Percentiles rank a stretch among this genome's conserved stretches.
phyloP scores from a whole-genome alignment of 352 stramenopile genomes.

The Elongisporangium prolatum region DNA sequence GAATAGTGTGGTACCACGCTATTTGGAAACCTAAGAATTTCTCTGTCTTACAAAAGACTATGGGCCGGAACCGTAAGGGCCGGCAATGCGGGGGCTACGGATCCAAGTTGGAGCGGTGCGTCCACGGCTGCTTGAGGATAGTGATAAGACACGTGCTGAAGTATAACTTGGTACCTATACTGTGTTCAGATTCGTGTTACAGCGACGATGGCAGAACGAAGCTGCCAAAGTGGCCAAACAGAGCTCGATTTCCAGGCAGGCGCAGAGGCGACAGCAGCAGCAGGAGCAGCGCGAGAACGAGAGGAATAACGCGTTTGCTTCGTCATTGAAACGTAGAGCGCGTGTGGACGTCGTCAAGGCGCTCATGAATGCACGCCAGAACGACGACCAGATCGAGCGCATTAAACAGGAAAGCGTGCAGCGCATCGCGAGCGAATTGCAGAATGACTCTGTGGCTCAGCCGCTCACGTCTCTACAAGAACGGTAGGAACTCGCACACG shows the following conservation, averaged over 20 bases:
- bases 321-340: conserved; percentile 48
- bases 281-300: conserved; percentile 33
- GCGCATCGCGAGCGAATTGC: conserved; percentile 58
- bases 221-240: conserved; percentile 39
- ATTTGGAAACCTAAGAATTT: conserved; percentile 3
- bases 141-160: neutral
- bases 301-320: conserved; percentile 12
- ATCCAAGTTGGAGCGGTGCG: conserved; percentile 70
- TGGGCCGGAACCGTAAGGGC: conserved; percentile 70
- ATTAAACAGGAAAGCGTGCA: conserved; percentile 54
- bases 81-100: conserved; percentile 62
- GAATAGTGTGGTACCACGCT: conserved; percentile 1
- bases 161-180: too few relatives aligned
- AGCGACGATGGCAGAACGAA: conserved; percentile 59
- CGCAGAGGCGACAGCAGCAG: conserved; percentile 26
- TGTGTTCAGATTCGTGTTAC: conserved; percentile 46
- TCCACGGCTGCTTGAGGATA: neutral
- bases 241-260: conserved; percentile 45
- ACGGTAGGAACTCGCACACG: conserved; percentile 34
- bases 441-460: conserved; percentile 28
- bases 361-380: conserved; percentile 65
- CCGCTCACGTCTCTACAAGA: conserved; percentile 53
- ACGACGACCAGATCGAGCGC: conserved; percentile 73
- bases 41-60: conserved; percentile 8
- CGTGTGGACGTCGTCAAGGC: conserved; percentile 62